Conservation (phyloP, 2,329 filamentous ascomycete species). For the Dactylellina drechsleri region DNA sequence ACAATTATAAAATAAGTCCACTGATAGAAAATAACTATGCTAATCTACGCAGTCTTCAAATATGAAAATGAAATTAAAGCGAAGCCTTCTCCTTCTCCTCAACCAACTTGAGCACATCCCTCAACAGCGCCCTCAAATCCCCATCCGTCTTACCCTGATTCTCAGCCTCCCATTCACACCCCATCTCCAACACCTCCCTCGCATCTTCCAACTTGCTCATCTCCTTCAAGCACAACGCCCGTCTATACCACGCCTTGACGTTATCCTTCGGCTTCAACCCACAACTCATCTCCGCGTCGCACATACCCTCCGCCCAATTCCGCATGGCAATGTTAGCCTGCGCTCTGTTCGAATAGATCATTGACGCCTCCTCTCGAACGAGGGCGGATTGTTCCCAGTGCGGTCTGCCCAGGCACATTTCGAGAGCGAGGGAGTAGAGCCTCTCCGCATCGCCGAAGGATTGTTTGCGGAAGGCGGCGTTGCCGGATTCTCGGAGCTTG, state of each 20-base stretch:
- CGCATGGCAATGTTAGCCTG: constrained; percentile 87
- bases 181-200: constrained; percentile 77
- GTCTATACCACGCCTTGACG: constrained; percentile 92
- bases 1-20: constrained; percentile 6
- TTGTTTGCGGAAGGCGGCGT: constrained; percentile 81
- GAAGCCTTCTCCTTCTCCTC: constrained; percentile 61
- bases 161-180: constrained; percentile 78
- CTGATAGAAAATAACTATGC: background rate
- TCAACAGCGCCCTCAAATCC: constrained; percentile 72
- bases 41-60: background rate
- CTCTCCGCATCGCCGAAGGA: constrained; percentile 78
- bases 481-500: constrained; percentile 90
- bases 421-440: constrained; percentile 84
- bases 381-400: constrained; percentile 87
- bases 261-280: constrained; percentile 88
- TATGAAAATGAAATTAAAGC: constrained; percentile 1
- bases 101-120: constrained; percentile 69
- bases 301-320: constrained; percentile 84
- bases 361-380: constrained; percentile 83
- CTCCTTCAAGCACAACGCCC: constrained; percentile 85
- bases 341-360: constrained; percentile 84
- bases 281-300: constrained; percentile 87
- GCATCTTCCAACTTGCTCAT: constrained; percentile 90
- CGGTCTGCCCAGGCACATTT: constrained; percentile 85
- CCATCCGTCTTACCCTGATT: constrained; percentile 63